phyloP scores from a whole-genome alignment of 345 rosid species.

The Ceriops tagal region DNA sequence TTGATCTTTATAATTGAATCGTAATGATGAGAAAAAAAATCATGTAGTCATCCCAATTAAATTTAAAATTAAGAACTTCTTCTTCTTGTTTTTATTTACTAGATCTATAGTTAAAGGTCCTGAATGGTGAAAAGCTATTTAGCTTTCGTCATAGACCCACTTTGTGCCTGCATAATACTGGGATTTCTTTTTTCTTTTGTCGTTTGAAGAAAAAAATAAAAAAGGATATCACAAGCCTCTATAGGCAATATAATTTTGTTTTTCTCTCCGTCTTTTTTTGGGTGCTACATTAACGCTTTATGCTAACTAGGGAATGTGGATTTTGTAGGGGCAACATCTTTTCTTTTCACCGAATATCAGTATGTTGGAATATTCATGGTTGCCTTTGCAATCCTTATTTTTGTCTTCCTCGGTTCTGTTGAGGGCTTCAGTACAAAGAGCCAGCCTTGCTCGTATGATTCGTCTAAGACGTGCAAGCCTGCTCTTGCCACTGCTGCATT shows the following conservation, averaged over 20 bases:
- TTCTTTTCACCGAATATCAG: conserved; percentile 29
- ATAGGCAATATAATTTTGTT: no score
- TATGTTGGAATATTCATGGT: conserved; percentile 34
- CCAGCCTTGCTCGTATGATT: conserved; percentile 68
- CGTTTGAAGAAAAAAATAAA: neutral
- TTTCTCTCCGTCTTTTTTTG: no score
- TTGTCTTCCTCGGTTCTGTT: conserved; percentile 29
- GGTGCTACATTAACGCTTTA: neutral
- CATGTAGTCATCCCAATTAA: neutral
- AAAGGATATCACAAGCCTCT: neutral
- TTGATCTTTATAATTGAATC: no score
- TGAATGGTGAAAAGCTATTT: no score
- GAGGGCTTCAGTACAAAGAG: conserved; percentile 42
- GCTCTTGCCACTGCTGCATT: conserved; percentile 81
- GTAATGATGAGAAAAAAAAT: neutral
- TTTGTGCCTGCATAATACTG: no score
- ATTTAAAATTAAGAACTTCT: no score
- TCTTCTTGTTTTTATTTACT: no score
- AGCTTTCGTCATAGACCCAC: no score
- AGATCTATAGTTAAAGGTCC: no score
- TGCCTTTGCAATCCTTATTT: conserved; percentile 31
- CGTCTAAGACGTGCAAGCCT: conserved; percentile 59
- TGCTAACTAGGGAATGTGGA: neutral
- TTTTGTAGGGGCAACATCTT: conserved; percentile 30
- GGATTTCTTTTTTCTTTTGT: neutral